A percentile compares a stretch with the other conserved stretches of the same genome.
Conservation (phyloP, 257 asterid genomes). For the Solanum appendiculatum region DNA sequence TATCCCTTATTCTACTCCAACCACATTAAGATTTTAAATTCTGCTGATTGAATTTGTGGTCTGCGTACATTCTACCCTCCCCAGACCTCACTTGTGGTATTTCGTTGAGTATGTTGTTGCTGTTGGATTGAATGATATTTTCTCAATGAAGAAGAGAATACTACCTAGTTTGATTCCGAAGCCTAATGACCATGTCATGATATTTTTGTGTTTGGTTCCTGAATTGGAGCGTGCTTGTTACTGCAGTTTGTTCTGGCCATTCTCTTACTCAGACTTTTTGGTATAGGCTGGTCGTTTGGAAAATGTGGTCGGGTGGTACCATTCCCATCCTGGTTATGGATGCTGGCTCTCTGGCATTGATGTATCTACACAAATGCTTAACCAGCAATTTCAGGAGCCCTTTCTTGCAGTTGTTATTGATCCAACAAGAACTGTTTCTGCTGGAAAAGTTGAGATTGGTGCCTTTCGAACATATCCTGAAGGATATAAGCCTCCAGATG, state of each 20-base stretch:
- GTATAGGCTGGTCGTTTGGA: slow-evolving; percentile 87
- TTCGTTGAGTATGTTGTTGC: too few species aligned
- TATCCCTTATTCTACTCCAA: neutral
- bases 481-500: slow-evolving; percentile 95
- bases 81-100: too few species aligned
- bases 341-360: slow-evolving; percentile 99
- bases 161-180: neutral
- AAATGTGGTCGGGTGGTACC: slow-evolving; percentile 98
- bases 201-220: neutral
- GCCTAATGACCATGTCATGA: neutral
- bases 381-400: slow-evolving; percentile 94
- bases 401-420: slow-evolving; percentile 97
- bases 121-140: too few species aligned
- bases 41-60: neutral
- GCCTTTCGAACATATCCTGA: slow-evolving; percentile 96
- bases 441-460: slow-evolving; percentile 97
- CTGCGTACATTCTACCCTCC: too few species aligned
- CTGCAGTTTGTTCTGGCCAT: neutral
- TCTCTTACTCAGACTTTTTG: neutral
- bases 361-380: slow-evolving; percentile 94
- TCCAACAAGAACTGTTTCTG: slow-evolving; percentile 96
- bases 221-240: neutral
- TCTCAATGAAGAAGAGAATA: neutral
- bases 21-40: neutral
- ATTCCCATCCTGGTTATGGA: slow-evolving; percentile 99